phyloP scores from a whole-genome alignment of 2,329 filamentous ascomycete species.

The Aspergillus aculeatinus region DNA sequence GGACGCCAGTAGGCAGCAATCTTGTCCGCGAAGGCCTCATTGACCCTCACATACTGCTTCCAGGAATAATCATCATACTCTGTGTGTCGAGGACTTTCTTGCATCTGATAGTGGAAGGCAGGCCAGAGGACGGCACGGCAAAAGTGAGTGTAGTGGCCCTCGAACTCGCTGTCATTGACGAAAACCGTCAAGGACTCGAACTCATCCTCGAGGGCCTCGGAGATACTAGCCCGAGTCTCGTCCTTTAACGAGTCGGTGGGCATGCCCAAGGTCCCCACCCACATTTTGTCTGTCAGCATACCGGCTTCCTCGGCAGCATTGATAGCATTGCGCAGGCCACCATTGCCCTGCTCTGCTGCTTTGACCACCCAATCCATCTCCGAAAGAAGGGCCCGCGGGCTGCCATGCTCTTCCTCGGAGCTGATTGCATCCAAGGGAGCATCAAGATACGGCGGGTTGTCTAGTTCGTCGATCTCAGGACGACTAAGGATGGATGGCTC shows the following conservation, averaged over 20 bases:
- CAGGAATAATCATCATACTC: constrained; percentile 96
- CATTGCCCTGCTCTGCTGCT: constrained; percentile 85
- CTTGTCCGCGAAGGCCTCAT: constrained; percentile 86
- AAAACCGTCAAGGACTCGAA: constrained; percentile 80
- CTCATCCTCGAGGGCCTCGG: constrained; percentile 74
- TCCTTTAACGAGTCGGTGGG: constrained; percentile 80
- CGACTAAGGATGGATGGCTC: constrained; percentile 68
- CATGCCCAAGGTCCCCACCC: constrained; percentile 90
- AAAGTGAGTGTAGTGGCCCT: constrained; percentile 90
- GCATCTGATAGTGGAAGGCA: constrained; percentile 95
- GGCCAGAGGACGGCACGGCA: constrained; percentile 97
- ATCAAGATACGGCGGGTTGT: constrained; percentile 24
- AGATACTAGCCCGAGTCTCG: constrained; percentile 75
- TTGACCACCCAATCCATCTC: constrained; percentile 77
- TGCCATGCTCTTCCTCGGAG: constrained; percentile 51
- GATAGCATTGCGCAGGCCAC: constrained; percentile 82
- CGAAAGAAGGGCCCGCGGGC: constrained; percentile 62
- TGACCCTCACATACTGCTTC: constrained; percentile 87
- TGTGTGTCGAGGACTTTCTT: constrained; percentile 94
- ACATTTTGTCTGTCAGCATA: constrained; percentile 69
- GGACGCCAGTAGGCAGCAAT: constrained; percentile 87
- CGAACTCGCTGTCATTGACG: constrained; percentile 84
- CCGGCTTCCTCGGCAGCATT: constrained; percentile 72
- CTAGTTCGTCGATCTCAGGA: constrained; percentile 17
- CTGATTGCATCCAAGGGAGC: constrained; percentile 12